phyloP scores from a whole-genome alignment of 805 yeast genomes.

The Candida ortonii region DNA sequence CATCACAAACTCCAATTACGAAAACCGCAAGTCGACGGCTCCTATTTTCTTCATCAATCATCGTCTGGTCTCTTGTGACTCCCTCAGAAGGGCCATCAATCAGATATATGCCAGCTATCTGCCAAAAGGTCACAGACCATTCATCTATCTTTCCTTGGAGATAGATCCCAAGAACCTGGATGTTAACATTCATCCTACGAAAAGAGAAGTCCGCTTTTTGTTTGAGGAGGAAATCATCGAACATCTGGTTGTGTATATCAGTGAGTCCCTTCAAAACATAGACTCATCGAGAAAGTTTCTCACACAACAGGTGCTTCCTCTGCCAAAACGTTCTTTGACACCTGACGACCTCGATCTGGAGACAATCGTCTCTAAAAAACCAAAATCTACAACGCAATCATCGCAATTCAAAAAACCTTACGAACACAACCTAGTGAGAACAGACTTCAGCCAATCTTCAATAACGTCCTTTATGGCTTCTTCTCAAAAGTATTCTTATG shows the following conservation, averaged over 20 bases:
- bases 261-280: conserved; percentile 46
- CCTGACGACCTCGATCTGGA: conserved; percentile 16
- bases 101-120: conserved; percentile 62
- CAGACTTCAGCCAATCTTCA: conserved; percentile 63
- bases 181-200: conserved; percentile 95
- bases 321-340: conserved; percentile 29
- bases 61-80: conserved; percentile 80
- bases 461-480: conserved; percentile 41
- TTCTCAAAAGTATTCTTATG: no score
- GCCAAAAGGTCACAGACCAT: conserved; percentile 77
- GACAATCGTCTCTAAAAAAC: conserved; percentile 8
- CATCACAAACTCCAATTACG: conserved; percentile 69
- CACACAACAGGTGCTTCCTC: conserved; percentile 55
- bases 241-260: conserved; percentile 47
- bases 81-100: conserved; percentile 64
- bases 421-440: conserved; percentile 68
- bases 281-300: conserved; percentile 70
- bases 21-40: conserved; percentile 57
- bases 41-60: conserved; percentile 85
- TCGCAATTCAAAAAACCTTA: conserved; percentile 37
- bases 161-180: conserved; percentile 73
- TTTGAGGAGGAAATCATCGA: conserved; percentile 84
- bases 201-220: conserved; percentile 83
- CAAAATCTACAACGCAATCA: conserved; percentile 6
- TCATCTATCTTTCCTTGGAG: conserved; percentile 68